Base-by-base conservation (phyloP, 2,329 filamentous ascomycete genomes). In the Aspergillus sp. region DNA sequence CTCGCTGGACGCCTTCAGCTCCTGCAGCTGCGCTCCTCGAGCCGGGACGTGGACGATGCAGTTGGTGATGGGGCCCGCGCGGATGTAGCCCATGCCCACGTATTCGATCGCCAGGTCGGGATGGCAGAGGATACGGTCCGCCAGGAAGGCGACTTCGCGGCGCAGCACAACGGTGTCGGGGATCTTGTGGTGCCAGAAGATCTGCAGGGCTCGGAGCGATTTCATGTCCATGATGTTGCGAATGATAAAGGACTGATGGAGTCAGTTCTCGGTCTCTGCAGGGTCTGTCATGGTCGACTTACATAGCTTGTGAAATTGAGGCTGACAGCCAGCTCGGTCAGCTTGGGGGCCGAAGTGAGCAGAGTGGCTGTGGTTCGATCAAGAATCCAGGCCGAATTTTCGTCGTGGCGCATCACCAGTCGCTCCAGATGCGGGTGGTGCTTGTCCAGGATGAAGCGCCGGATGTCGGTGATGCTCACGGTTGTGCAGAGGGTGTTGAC, bases 351-450 rank as follows among this genome's bases (percentile, higher is more conserved):
- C 5, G 17, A 9, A 5, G 58, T 46, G 4, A 67, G 45, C 2
- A 60, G 48, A 14, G 19, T 31, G 31, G 58, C 47, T 9, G 60
- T 55, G 14, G 54, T 41, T 9, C 31, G 45, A 34, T 63, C 55
- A 11, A 69, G 45, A 21, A 86, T 83, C 85, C 85, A 88, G 5
- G 71, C 69, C 5, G 69, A 64, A 42, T 77, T 75, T 17, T 70
- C 64, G 46, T 83, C 76, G 58, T 87, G 84, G 61, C 82, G 81
- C 58, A 88, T 80, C 76, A 86, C 81, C 16, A 88, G 66, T 10
- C 80, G 74, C 62, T 76, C 79, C 16, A 88, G 67, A 1, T 74
- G 78, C 10, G 62, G 60, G 50, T 82, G 74, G 62, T 88, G 85
- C 68, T 80, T 85, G 64, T 77, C 79, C 21, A 88, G 73, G 0